Evolutionary conservation across 176 grass and related monocot genomes (phyloP), one percentile per base, ranked within the genome.

Genomic region (Elymus sibiricus): DNA sequence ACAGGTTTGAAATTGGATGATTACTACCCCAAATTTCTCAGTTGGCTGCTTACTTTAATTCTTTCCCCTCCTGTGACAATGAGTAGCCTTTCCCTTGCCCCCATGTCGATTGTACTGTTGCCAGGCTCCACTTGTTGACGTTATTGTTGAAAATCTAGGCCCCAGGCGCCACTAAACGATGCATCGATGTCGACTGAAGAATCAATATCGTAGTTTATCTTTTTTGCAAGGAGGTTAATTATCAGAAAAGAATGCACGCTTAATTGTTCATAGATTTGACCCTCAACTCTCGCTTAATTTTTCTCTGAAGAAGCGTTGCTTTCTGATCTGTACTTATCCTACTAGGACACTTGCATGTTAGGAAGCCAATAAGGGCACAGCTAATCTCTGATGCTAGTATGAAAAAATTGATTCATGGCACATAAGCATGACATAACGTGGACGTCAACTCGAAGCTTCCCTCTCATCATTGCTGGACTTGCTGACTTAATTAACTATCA

Each of bases 91-190:
- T 7, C 56, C n/a, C 22, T 77, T 16, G 5, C 19, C n/a, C 39
- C 51, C 83, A 79, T 90, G 80, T 83, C 66, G 58, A 49, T 67
- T 43, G 67, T 1, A 44, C 61, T 84, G 19, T 51, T 66, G 43
- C 74, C 72, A 74, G 74, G 80, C 35, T 67, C 80, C 44, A 37
- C 44, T 61, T 83, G 55, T 58, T 79, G 84, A 83, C 59, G 22
- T 59, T 53, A 90, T 90, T 39, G 58, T 84, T 90, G 66, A 90
- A 87, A 87, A 79, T 59, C 80, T 79, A 22, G 34, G 44, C 15
- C 58, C 34, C 66, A 83, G 29, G 66, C 15, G 75, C 56, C 61
- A 0, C 19, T 53, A 49, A 44, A 25, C n/a, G 84, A 60, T 79
- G 79, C 35, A 43, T 86, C 9, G 39, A 76, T n/a, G 61, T 15